Evolutionary conservation across 2,329 filamentous ascomycete species (phyloP).

Genomic region (Talaromyces verruculosus): DNA sequence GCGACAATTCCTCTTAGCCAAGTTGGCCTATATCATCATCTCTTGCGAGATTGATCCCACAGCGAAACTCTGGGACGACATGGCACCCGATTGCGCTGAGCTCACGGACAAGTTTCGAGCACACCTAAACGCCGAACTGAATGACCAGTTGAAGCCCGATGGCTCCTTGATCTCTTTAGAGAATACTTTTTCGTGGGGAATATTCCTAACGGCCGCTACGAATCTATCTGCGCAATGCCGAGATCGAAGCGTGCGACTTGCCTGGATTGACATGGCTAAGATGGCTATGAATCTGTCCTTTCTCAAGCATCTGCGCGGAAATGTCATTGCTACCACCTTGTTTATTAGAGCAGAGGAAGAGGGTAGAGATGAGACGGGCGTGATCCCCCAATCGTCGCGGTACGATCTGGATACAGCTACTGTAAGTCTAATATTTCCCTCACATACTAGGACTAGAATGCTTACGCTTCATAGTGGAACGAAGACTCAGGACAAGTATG

Average conservation of each 20-base stretch:
- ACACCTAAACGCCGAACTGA: not conserved
- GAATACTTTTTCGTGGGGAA: slow-evolving; percentile 1
- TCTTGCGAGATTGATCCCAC: not conserved
- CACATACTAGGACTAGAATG: not conserved
- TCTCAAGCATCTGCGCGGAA: not conserved
- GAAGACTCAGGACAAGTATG: not conserved
- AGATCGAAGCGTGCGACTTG: slow-evolving; percentile 1
- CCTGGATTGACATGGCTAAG: not conserved
- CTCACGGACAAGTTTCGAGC: not conserved
- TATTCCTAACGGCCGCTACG: slow-evolving; percentile 3
- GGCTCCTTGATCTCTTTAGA: slow-evolving; percentile 11
- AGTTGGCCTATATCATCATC: not conserved
- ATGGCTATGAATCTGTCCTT: not conserved
- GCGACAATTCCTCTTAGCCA: not conserved
- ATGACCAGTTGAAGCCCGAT: not conserved
- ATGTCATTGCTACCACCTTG: not conserved
- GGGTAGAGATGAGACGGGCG: not conserved
- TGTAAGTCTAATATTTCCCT: not conserved
- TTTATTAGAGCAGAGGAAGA: not conserved
- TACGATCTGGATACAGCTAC: not conserved
- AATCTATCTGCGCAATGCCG: not conserved
- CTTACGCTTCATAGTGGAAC: not conserved
- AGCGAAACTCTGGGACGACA: not conserved
- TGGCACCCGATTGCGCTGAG: not conserved
- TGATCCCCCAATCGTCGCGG: not conserved